Base-by-base conservation (phyloP, 306 rosid genomes). In the Cicer judaicum region DNA sequence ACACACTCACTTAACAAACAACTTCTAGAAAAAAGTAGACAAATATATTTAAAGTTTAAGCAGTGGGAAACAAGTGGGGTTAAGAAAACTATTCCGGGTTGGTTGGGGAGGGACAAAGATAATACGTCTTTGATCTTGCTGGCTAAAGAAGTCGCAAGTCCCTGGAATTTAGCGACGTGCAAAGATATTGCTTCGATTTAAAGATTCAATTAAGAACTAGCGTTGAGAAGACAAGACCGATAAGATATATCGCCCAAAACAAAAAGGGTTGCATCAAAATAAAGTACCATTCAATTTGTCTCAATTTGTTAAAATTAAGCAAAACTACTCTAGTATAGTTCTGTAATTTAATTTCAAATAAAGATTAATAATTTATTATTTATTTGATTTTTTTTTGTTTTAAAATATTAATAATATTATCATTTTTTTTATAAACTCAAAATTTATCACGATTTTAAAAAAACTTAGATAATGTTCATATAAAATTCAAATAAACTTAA, bases 1-100 rank as follows among this genome's bases (percentile, higher is more conserved):
- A 14, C 18, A 47, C 24, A 62, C 10, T 7, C 21, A 61, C 49
- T 63, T 38, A 39, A 36, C 13, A 0, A 63, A 40, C 34, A 59
- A 1, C 46, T 72, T 64, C 44, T 43, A 54, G 52, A 52, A 64
- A 63, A 79, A 64, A 41, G 40, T 50, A 43, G 42, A 52, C 0
- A 68, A 1, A 36, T 12, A 60, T 38, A 46, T 10, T 43, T 69
- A 55, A 48, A 79, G 68, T 66, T 40, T 73, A 62, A 21, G 7
- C 82, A 78, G 86, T 88, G 87, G 90, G 85, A 66, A 44, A 82
- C 90, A 86, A 55, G 90, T 88, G 84, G 87, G 90, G 90, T 82
- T 43, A 41, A 42, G 21, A 72, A 73, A 76, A 75, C 76, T 64
- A 70, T 80, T 50, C 21, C 21, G 48, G 72, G 75, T 64, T 61